Base-by-base conservation (phyloP, 345 rosid genomes). In the Euphorbia lathyris region DNA sequence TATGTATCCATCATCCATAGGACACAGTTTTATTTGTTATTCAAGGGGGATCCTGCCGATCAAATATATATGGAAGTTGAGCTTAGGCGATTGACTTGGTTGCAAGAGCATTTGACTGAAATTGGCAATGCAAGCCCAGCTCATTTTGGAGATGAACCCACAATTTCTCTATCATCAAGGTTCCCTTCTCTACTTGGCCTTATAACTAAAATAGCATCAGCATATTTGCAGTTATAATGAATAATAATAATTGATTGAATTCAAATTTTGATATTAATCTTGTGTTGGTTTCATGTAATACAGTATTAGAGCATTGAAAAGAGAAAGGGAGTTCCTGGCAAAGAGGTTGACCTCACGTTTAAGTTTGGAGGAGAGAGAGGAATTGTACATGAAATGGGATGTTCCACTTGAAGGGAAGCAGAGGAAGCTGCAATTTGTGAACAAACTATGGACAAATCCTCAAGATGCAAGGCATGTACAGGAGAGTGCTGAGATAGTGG, bases 41-140 rank as follows among this genome's bases (percentile, higher is more conserved):
- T 96, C 76, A 96, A 81, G 68, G 99, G 99, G 9, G 99, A 96
- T 66, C 89, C 88, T 62, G 95, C 98, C 36, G 99, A 95, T 78
- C 97, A 95, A 78, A 95, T 95, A 78, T 92, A 95, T 81, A 85
- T 95, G 91, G 98, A 95, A 79, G 99, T 95, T 53, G 99, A 95
- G 88, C 94, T 95, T 34, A 81, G 99, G 79, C 91, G 99, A 60
- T 73, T 96, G 75, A 92, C 86, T 55, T 96, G 99, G 99, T 74
- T 96, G 84, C 97, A 90, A 78, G 84, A 92, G 73, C 99, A 96
- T 80, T 83, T 96, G 65, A 72, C 97, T 42, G 95, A 92, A 80
- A 88, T 82, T 52, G 99, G 97, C 65, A 83, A 86, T 80, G 91
- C 96, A 65, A 92, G 95, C 82, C 97, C 98, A 34, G 95, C 89